phyloP scores from a whole-genome alignment of 495 filamentous ascomycete species.

The Penicillium arizonense region DNA sequence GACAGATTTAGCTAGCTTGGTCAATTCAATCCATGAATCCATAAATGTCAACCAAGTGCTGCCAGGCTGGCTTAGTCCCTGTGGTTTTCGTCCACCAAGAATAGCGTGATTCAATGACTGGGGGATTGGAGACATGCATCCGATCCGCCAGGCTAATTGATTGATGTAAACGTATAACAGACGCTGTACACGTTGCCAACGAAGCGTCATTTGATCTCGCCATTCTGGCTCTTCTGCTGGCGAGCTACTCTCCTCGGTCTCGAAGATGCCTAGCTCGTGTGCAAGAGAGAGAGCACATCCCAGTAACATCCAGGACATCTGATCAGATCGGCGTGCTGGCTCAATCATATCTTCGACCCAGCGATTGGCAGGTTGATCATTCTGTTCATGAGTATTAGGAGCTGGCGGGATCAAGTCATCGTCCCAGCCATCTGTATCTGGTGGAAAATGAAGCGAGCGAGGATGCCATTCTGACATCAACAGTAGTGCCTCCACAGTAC shows the following conservation, averaged over 20 bases:
- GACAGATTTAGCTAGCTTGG: conserved; percentile 51
- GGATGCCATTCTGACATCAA: conserved; percentile 59
- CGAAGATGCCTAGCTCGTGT: conserved; percentile 52
- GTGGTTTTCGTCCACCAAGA: conserved; percentile 29
- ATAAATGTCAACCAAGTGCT: conserved; percentile 46
- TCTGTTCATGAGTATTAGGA: conserved; percentile 16
- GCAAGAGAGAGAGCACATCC: conserved; percentile 51
- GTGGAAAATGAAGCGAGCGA: conserved; percentile 52
- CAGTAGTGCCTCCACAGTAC: conserved; percentile 51
- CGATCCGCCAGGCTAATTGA: conserved; percentile 52
- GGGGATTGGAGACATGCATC: conserved; percentile 52
- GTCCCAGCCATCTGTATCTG: conserved; percentile 50
- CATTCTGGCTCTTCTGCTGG: conserved; percentile 28
- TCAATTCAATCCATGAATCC: conserved; percentile 54
- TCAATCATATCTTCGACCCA: conserved; percentile 51
- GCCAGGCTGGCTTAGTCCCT: conserved; percentile 26
- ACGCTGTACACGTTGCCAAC: conserved; percentile 44
- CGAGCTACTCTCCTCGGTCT: conserved; percentile 31
- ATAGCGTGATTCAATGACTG: conserved; percentile 48
- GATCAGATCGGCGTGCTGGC: conserved; percentile 50
- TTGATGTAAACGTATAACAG: conserved; percentile 54
- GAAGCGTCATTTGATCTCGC: conserved; percentile 37
- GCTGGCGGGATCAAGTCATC: conserved; percentile 33
- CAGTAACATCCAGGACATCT: conserved; percentile 58
- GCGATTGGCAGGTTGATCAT: conserved; percentile 28